Conservation (phyloP, 164 flowering plant genomes). For the Macadamia tetraphylla region DNA sequence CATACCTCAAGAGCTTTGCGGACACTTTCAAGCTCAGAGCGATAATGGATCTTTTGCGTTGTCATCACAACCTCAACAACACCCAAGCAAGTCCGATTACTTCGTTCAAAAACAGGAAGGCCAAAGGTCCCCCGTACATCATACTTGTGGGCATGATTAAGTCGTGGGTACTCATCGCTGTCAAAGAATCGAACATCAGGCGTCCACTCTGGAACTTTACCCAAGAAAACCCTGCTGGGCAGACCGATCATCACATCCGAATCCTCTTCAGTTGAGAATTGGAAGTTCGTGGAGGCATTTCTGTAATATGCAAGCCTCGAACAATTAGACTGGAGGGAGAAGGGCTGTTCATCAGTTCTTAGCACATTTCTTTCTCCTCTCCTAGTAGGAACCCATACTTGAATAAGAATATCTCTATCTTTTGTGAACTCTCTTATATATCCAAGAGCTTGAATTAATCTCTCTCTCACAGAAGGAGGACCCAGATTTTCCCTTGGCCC, state of each 20-base stretch:
- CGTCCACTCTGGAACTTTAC: slow-evolving; percentile 86
- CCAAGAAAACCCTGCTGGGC: slow-evolving; percentile 75
- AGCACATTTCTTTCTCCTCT: slow-evolving; percentile 49
- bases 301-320: slow-evolving; percentile 53
- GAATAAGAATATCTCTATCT: slow-evolving; percentile 59
- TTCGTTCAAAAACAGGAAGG: slow-evolving; percentile 76
- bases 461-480: slow-evolving; percentile 51
- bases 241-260: slow-evolving; percentile 48
- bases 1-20: slow-evolving; percentile 85
- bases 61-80: slow-evolving; percentile 81
- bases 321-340: slow-evolving; percentile 33
- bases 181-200: slow-evolving; percentile 78
- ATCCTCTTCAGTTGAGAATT: slow-evolving; percentile 62
- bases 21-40: slow-evolving; percentile 67
- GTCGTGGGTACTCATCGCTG: slow-evolving; percentile 68
- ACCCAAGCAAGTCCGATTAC: slow-evolving; percentile 70
- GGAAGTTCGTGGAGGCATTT: slow-evolving; percentile 48
- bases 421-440: slow-evolving; percentile 35
- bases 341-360: slow-evolving; percentile 59
- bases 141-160: slow-evolving; percentile 47
- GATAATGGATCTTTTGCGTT: slow-evolving; percentile 45
- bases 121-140: slow-evolving; percentile 84
- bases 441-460: slow-evolving; percentile 48
- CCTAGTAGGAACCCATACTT: slow-evolving; percentile 76
- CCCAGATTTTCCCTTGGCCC: slow-evolving; percentile 33